Evolutionary conservation across 192 early-diverging fungal genomes (phyloP).

Genomic region (Coemansia nantahalensis): DNA sequence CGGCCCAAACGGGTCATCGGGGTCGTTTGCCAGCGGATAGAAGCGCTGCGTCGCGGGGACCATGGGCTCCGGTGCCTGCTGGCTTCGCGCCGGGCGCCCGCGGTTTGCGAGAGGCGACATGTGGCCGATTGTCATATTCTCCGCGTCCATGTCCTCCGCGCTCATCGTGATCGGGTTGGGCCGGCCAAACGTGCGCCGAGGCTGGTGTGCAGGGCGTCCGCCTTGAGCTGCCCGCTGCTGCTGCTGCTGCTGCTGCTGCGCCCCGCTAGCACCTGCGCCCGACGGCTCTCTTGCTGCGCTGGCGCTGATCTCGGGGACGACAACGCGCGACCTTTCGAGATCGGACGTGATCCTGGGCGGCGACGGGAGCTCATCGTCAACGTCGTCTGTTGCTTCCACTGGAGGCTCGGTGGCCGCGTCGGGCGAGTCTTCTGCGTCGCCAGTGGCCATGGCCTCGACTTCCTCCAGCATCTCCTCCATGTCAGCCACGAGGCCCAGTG

Average conservation of each 20-base stretch:
- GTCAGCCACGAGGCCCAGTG: slow-evolving; percentile 34
- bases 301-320: slow-evolving; percentile 4
- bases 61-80: background rate
- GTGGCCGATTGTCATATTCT: slow-evolving; percentile 51
- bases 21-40: slow-evolving; percentile 20
- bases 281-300: background rate
- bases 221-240: too few relatives aligned
- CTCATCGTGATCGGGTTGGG: slow-evolving; percentile 22
- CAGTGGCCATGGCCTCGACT: slow-evolving; percentile 19
- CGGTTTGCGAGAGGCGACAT: slow-evolving; percentile 46
- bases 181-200: slow-evolving; percentile 30
- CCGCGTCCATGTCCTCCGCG: slow-evolving; percentile 26
- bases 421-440: too few relatives aligned
- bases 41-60: slow-evolving; percentile 4
- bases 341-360: slow-evolving; percentile 30
- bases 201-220: too few relatives aligned
- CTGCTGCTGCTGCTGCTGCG: too few relatives aligned
- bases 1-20: slow-evolving; percentile 47
- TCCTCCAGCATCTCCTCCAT: slow-evolving; percentile 52
- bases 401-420: background rate
- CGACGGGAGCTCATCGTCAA: slow-evolving; percentile 41
- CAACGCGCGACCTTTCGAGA: slow-evolving; percentile 25
- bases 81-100: slow-evolving; percentile 4
- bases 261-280: background rate
- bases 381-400: slow-evolving; percentile 5